These are phyloP conservation scores for Cerrena zonata DNA, from an alignment of 1,284 basidiomycete genomes.

Conservation along the genomic window DNA sequence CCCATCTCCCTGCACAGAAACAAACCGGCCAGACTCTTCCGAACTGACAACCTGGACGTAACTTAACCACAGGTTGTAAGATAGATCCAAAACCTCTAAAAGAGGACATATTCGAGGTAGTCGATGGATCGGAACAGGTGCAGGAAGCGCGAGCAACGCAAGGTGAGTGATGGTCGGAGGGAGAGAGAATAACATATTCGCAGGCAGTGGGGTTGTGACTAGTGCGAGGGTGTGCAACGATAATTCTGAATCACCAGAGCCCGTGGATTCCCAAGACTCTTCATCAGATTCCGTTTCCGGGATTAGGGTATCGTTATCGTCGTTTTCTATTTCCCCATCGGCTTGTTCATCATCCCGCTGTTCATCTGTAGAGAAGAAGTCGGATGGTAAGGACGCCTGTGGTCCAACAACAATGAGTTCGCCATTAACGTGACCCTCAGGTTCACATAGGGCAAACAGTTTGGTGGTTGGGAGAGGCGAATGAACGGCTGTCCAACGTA, in stretches of 20 bases:
- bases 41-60: conserved; percentile 15
- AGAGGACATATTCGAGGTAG: conserved; percentile 57
- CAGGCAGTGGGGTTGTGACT: conserved; percentile 29
- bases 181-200: conserved; percentile 38
- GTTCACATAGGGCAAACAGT: conserved; percentile 43
- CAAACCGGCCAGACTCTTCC: neutral
- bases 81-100: conserved; percentile 58
- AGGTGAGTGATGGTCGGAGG: conserved; percentile 56
- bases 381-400: conserved; percentile 36
- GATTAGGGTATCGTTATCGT: conserved; percentile 15
- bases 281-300: conserved; percentile 1
- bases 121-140: conserved; percentile 44
- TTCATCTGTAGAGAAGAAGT: conserved; percentile 29
- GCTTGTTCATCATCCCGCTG: conserved; percentile 22
- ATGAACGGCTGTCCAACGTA: conserved; percentile 52
- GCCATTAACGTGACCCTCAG: conserved; percentile 48
- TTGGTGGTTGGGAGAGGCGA: conserved; percentile 44
- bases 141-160: conserved; percentile 44
- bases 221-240: conserved; percentile 28
- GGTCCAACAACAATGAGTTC: conserved; percentile 62
- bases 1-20: conserved; percentile 2
- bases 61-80: conserved; percentile 59
- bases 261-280: conserved; percentile 21
- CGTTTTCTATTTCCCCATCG: too few species aligned
- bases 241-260: conserved; percentile 10